Conservation (phyloP, 2,329 filamentous ascomycete genomes). For the Cladosporium sp. region DNA sequence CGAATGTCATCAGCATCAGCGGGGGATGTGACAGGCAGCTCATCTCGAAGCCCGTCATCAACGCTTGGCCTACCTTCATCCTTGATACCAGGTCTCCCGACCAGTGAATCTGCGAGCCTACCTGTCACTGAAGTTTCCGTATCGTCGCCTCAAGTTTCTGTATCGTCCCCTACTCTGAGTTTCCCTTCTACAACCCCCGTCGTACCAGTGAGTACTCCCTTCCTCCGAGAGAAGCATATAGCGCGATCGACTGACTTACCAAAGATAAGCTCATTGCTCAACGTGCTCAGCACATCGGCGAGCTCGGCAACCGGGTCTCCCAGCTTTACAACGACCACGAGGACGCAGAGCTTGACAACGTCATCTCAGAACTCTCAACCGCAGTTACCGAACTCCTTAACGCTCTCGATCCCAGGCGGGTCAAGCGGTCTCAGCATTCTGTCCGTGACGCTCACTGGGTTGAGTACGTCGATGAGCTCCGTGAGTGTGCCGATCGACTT, state of each 20-base stretch:
- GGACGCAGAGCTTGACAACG: conserved; percentile 10
- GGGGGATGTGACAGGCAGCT: too few species aligned
- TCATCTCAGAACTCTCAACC: conserved; percentile 3
- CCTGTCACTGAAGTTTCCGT: too few species aligned
- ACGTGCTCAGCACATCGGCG: conserved; percentile 10
- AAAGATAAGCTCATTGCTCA: conserved; percentile 4
- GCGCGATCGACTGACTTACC: conserved; percentile 9
- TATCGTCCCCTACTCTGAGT: too few species aligned
- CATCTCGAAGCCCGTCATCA: too few species aligned
- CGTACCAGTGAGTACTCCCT: too few species aligned
- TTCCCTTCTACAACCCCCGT: too few species aligned
- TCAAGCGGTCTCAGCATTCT: conserved; percentile 12
- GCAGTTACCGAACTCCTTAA: conserved; percentile 8
- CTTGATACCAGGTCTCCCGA: too few species aligned
- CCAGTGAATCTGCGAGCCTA: too few species aligned
- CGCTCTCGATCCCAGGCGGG: background rate
- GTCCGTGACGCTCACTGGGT: conserved; percentile 1
- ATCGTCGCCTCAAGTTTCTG: too few species aligned
- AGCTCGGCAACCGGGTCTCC: conserved; percentile 9
- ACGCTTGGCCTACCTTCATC: too few species aligned
- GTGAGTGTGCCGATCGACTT: background rate
- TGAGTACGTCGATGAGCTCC: conserved; percentile 8
- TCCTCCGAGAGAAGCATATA: too few species aligned
- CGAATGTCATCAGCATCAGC: too few species aligned
- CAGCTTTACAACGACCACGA: conserved; percentile 11